Evolutionary conservation across 495 filamentous ascomycete species (phyloP).

Genomic region (Aspergillus leporis): DNA sequence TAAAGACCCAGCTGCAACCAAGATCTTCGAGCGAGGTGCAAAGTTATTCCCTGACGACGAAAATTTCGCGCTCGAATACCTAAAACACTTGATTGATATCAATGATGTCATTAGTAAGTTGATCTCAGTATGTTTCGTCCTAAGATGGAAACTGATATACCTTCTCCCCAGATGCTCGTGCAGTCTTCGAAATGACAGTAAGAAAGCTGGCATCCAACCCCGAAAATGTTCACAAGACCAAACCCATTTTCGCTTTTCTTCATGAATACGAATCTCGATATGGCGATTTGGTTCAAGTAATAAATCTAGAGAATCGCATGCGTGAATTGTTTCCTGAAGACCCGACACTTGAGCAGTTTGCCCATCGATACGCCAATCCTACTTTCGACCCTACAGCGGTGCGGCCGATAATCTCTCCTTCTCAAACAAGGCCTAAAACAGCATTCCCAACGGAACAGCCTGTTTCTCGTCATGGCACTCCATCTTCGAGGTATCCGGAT

Average conservation of each 20-base stretch:
- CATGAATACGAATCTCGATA: conserved; percentile 94
- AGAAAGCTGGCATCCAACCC: conserved; percentile 72
- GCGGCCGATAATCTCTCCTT: conserved; percentile 79
- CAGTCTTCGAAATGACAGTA: conserved; percentile 91
- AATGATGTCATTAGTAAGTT: conserved; percentile 91
- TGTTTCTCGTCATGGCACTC: conserved; percentile 54
- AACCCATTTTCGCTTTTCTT: conserved; percentile 83
- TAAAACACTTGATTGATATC: conserved; percentile 88
- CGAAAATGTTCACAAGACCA: conserved; percentile 70
- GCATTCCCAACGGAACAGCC: conserved; percentile 27
- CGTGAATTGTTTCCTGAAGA: conserved; percentile 87
- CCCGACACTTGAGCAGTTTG: conserved; percentile 71
- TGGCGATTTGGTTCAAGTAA: conserved; percentile 84
- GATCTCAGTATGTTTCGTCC: not conserved
- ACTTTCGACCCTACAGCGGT: conserved; percentile 75
- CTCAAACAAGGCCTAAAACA: conserved; percentile 68
- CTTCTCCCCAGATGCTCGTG: conserved; percentile 72
- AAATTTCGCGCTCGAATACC: conserved; percentile 85
- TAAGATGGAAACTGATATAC: conserved; percentile 21
- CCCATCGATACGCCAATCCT: conserved; percentile 67
- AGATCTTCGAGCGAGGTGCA: conserved; percentile 92
- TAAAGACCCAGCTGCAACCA: conserved; percentile 84
- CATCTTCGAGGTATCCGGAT: conserved; percentile 49
- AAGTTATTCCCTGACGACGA: conserved; percentile 92
- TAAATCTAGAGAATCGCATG: conserved; percentile 91